Conservation (phyloP, 257 asterid genomes). For the Nicotiana paniculata region DNA sequence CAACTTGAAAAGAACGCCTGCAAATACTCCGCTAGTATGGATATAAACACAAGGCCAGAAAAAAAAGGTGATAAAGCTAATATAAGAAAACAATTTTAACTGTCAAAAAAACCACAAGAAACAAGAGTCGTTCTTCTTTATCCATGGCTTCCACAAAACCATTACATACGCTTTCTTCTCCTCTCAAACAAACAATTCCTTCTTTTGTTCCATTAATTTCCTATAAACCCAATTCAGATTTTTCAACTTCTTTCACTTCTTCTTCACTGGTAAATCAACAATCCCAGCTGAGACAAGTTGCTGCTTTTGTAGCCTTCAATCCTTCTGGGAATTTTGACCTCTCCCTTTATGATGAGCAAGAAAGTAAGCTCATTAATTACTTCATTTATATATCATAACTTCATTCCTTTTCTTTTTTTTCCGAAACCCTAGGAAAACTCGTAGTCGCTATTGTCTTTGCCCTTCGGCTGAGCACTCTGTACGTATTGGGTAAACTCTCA, state of each 20-base stretch:
- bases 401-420: too few relatives aligned
- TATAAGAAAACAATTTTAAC: background rate
- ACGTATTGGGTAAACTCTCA: too few relatives aligned
- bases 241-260: slow-evolving; percentile 1
- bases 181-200: slow-evolving; percentile 28
- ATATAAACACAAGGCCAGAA: slow-evolving; percentile 21
- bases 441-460: too few relatives aligned
- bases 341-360: slow-evolving; percentile 53
- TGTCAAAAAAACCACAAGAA: background rate
- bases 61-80: background rate
- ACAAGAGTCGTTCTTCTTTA: background rate
- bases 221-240: slow-evolving; percentile 24
- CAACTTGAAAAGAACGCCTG: background rate
- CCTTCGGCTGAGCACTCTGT: too few relatives aligned
- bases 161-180: slow-evolving; percentile 43
- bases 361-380: slow-evolving; percentile 11
- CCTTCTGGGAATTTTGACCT: slow-evolving; percentile 74
- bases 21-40: background rate
- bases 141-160: slow-evolving; percentile 57
- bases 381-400: background rate
- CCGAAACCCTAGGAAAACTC: too few relatives aligned
- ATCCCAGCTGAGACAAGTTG: slow-evolving; percentile 20
- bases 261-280: slow-evolving; percentile 4
- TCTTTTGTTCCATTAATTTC: slow-evolving; percentile 26
- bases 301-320: slow-evolving; percentile 57